These are phyloP conservation scores for Venturia asperata DNA, from an alignment of 2,329 filamentous ascomycete genomes.

Conservation along the genomic window DNA sequence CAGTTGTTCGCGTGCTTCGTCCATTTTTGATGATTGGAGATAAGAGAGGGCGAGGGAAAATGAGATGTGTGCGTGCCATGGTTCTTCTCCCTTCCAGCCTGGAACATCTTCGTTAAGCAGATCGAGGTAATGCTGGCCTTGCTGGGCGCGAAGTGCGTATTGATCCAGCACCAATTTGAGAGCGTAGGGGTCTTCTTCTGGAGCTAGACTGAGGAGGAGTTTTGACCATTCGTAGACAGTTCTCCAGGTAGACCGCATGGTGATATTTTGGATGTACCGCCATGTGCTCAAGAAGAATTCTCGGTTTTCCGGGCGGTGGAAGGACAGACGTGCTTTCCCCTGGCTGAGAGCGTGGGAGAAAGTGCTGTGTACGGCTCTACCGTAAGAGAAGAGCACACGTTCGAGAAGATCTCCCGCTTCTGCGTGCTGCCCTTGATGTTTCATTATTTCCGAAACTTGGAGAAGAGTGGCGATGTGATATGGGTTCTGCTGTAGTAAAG, in stretches of 20 bases:
- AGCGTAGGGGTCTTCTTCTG: constrained; percentile 70
- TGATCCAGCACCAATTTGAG: constrained; percentile 76
- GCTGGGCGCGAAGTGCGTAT: constrained; percentile 71
- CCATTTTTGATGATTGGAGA: constrained; percentile 56
- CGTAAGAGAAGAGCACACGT: constrained; percentile 85
- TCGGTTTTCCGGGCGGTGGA: constrained; percentile 74
- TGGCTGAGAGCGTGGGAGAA: constrained; percentile 70
- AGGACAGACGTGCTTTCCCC: constrained; percentile 75
- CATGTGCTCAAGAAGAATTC: constrained; percentile 89
- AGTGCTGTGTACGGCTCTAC: constrained; percentile 75
- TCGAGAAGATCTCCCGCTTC: constrained; percentile 83
- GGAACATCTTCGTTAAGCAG: constrained; percentile 43
- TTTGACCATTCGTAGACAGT: constrained; percentile 94
- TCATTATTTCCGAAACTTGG: constrained; percentile 85
- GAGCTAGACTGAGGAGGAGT: constrained; percentile 67
- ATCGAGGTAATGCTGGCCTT: constrained; percentile 68
- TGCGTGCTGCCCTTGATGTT: constrained; percentile 82
- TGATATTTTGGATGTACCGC: constrained; percentile 77
- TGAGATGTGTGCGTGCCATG: constrained; percentile 28
- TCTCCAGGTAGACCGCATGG: constrained; percentile 86
- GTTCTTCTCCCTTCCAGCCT: constrained; percentile 1
- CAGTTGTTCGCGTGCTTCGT: constrained; percentile 59
- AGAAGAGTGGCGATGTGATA: constrained; percentile 93
- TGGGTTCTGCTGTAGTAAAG: constrained; percentile 65
- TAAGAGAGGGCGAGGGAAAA: constrained; percentile 64